These are phyloP conservation scores for Solanum pimpinellifolium DNA, from an alignment of 257 asterid species.

Conservation along the genomic window DNA sequence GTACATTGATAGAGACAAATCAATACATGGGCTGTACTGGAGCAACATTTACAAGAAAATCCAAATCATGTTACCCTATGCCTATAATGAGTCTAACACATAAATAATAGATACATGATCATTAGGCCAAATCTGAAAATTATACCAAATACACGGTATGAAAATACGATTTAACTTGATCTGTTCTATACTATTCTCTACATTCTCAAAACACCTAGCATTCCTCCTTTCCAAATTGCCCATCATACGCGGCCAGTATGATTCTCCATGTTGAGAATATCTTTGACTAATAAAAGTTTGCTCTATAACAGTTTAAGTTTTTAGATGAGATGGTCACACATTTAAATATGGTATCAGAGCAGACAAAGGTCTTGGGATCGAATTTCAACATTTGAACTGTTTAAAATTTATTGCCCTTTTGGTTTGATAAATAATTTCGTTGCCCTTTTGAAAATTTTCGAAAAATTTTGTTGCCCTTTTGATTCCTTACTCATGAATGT, in stretches of 20 bases:
- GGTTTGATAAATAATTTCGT: no score
- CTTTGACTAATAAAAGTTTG: background rate
- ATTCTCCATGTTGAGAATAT: background rate
- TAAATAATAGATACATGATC: background rate
- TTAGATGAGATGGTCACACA: background rate
- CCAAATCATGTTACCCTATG: background rate
- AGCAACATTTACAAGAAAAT: background rate
- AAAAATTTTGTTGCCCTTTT: no score
- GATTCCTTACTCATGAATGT: background rate
- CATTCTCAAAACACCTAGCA: background rate
- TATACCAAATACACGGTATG: background rate
- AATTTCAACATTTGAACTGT: background rate
- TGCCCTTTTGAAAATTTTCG: no score
- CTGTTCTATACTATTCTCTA: background rate
- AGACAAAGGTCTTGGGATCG: background rate
- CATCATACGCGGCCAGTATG: background rate
- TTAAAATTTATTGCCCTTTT: no score
- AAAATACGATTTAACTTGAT: background rate
- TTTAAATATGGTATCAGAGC: background rate
- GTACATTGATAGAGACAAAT: background rate
- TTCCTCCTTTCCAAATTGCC: background rate
- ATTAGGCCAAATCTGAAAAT: background rate
- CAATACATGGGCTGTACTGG: background rate
- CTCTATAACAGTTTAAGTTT: background rate
- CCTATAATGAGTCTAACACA: background rate